phyloP scores from a whole-genome alignment of 345 rosid genomes.

The Euphorbia tirucalli region DNA sequence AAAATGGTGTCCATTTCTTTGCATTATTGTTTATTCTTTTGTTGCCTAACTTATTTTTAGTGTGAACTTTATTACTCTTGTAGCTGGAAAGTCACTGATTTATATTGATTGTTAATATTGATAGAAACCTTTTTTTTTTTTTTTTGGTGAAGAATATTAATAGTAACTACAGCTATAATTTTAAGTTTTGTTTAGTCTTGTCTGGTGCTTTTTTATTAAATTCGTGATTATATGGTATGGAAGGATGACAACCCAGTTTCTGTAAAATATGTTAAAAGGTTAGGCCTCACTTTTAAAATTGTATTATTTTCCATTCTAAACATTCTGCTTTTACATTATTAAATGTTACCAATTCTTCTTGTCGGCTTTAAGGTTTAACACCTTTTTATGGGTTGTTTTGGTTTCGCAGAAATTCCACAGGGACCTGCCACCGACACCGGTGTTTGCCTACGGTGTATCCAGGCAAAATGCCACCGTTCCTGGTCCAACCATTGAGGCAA shows the following conservation, averaged over 20 bases:
- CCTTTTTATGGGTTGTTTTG: neutral
- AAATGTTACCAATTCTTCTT: neutral
- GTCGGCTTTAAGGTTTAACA: neutral
- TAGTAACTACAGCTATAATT: neutral
- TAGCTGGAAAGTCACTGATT: too few relatives aligned
- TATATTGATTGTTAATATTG: too few relatives aligned
- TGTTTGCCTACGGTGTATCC: slow-evolving; percentile 77
- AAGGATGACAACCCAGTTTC: too few relatives aligned
- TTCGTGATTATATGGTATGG: neutral
- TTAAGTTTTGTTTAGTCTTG: neutral
- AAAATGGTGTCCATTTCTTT: too few relatives aligned
- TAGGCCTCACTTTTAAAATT: neutral
- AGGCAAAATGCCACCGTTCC: slow-evolving; percentile 60
- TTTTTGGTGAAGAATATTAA: too few relatives aligned
- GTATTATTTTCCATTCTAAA: neutral
- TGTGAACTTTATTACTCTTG: too few relatives aligned
- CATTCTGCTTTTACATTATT: neutral
- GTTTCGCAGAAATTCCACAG: slow-evolving; percentile 75
- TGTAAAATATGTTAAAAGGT: too few relatives aligned
- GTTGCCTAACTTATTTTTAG: neutral
- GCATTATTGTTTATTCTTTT: neutral
- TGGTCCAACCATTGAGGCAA: slow-evolving; percentile 92
- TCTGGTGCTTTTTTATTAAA: neutral
- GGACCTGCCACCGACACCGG: slow-evolving; percentile 75
- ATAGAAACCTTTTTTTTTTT: too few relatives aligned